Conservation (phyloP, 2,329 filamentous ascomycete species). For the Pestalotiopsis sp. region DNA sequence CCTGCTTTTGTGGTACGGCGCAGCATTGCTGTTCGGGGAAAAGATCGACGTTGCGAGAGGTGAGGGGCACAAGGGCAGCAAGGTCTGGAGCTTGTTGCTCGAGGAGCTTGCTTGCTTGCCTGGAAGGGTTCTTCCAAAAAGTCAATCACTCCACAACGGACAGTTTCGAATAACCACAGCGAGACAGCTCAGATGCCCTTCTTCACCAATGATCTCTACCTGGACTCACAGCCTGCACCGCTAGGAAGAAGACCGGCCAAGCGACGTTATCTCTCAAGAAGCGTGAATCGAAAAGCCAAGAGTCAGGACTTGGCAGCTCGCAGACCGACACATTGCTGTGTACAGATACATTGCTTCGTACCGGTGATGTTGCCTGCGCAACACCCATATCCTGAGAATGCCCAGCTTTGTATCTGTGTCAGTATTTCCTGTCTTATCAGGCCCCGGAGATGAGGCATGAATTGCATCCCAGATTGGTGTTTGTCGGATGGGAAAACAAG, state of each 20-base stretch:
- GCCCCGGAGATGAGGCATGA: neutral
- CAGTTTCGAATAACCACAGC: too few relatives aligned
- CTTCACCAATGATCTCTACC: too few relatives aligned
- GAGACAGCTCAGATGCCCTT: too few relatives aligned
- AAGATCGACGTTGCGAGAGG: neutral
- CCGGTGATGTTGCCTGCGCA: neutral
- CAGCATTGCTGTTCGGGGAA: neutral
- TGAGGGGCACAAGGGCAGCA: neutral
- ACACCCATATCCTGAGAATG: neutral
- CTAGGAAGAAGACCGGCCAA: too few relatives aligned
- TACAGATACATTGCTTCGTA: too few relatives aligned
- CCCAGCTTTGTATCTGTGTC: neutral
- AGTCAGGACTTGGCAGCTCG: too few relatives aligned
- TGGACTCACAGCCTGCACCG: too few relatives aligned
- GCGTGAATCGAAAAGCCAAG: too few relatives aligned
- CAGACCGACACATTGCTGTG: too few relatives aligned
- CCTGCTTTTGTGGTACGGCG: constrained; percentile 5
- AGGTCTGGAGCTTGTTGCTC: neutral
- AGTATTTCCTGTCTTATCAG: neutral
- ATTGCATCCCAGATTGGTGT: neutral
- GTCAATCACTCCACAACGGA: too few relatives aligned
- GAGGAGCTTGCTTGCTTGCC: neutral
- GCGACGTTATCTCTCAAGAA: too few relatives aligned
- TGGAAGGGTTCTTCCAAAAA: neutral
- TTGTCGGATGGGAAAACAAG: neutral